Evolutionary conservation across 2,329 filamentous ascomycete species (phyloP), one percentile per base, ranked within the genome.

Genomic region (Tolypocladium nubicola): DNA sequence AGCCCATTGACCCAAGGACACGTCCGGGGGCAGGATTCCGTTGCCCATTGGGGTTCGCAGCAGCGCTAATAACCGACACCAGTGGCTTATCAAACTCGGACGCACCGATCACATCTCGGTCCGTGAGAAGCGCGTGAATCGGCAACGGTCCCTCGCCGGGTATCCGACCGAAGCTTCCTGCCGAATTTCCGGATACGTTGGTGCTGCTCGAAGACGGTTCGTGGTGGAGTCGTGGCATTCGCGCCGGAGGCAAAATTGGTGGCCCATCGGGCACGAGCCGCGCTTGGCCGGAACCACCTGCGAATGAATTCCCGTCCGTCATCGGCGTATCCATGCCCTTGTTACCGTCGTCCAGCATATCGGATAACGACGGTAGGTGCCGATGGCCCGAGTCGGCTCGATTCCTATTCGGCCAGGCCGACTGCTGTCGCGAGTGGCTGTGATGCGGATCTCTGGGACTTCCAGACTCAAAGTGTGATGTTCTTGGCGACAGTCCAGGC

Each of bases 91-190:
- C 57, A 11, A 60, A 54, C 21, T 37, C 49, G n/a, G 56, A 55
- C n/a, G 60, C 45, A 13, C 59, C 47, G 53, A 61, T 55, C 23
- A 69, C 59, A 10, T 67, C 62, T 58, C 75, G 75, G 26, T 75
- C 73, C 2, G 74, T 74, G 23, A 83, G 67, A 0, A 84, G 69
- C 0, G 79, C 75, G 61, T 83, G 80, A 30, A 83, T 83, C 1
- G 81, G 79, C 13, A 83, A 62, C 1, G 78, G 71, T 0, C 78
- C 75, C 41, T 83, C 80, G 52, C 76, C 74, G 0, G 76, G 73
- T 5, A 76, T 76, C 47, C 79, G 71, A 2, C 64, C 60, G 55
- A 67, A 66, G 39, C 66, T 69, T 21, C 60, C 60, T 26, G 70
- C 71, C 1, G 76, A 75, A 16, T 69, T 73, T 2, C 69, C 64